Evolutionary conservation across 129 eudicot species (phyloP).

Genomic region (Saussurea involucrata): DNA sequence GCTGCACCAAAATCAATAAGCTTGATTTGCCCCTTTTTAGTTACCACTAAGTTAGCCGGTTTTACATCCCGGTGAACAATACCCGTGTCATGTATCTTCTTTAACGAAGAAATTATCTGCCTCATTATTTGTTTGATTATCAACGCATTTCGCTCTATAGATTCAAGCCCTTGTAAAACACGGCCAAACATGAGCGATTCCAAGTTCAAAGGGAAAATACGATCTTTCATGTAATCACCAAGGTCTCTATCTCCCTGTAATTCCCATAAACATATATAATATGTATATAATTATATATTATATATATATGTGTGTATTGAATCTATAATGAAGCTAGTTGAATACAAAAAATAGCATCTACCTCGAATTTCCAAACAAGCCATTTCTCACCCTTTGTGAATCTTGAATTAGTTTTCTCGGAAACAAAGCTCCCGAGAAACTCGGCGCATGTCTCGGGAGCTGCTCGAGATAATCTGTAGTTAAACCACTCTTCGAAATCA

Average conservation of each 20-base stretch:
- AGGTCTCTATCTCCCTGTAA: slow-evolving; percentile 92
- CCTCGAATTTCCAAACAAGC: slow-evolving; percentile 99
- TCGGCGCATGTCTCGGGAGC: slow-evolving; percentile 99
- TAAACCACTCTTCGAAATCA: slow-evolving; percentile 98
- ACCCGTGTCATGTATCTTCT: slow-evolving; percentile 86
- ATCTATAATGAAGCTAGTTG: slow-evolving; percentile 1
- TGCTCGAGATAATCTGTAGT: slow-evolving; percentile 91
- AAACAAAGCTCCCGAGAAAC: slow-evolving; percentile 82
- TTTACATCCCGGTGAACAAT: slow-evolving; percentile 95
- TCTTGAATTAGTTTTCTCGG: slow-evolving; percentile 70
- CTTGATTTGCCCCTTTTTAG: slow-evolving; percentile 89
- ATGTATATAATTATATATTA: not conserved
- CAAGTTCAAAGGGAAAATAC: slow-evolving; percentile 74
- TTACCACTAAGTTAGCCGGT: slow-evolving; percentile 95
- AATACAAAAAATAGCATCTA: slow-evolving; percentile 19
- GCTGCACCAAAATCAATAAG: slow-evolving; percentile 99
- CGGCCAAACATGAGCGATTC: slow-evolving; percentile 93
- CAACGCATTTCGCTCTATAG: slow-evolving; percentile 73
- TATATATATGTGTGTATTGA: not conserved
- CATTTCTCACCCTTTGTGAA: slow-evolving; percentile 93
- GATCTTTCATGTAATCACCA: slow-evolving; percentile 89
- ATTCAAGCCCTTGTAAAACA: slow-evolving; percentile 66
- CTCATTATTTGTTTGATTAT: slow-evolving; percentile 93
- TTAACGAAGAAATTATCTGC: slow-evolving; percentile 80
- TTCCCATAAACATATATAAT: not conserved